A percentile compares a stretch with the other conserved stretches of the same genome.
These are phyloP conservation scores for Cyberlindnera japonica DNA, from an alignment of 805 yeast genomes.

Conservation along the genomic window DNA sequence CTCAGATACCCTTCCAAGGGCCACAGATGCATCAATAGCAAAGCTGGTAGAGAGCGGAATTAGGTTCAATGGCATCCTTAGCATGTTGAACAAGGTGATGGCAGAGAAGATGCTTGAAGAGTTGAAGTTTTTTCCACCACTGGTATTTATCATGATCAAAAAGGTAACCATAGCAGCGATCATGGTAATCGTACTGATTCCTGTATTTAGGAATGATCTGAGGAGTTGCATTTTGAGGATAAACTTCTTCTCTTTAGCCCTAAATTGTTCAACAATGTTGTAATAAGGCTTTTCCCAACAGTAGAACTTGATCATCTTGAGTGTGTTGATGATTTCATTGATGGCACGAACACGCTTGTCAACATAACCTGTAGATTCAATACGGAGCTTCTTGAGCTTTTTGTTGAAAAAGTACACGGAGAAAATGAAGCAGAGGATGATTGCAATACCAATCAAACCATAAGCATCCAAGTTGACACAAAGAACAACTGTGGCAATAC, in stretches of 20 bases:
- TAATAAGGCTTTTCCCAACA: constrained; percentile 88
- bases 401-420: constrained; percentile 46
- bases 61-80: constrained; percentile 57
- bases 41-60: constrained; percentile 64
- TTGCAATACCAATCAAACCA: constrained; percentile 66
- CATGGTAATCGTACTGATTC: constrained; percentile 47
- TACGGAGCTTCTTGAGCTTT: constrained; percentile 51
- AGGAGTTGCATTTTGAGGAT: constrained; percentile 62
- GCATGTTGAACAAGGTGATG: constrained; percentile 60
- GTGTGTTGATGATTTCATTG: constrained; percentile 72
- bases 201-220: constrained; percentile 60
- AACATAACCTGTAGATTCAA: constrained; percentile 56
- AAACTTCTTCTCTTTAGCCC: constrained; percentile 58
- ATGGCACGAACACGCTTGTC: constrained; percentile 74
- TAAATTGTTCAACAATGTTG: constrained; percentile 47
- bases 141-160: constrained; percentile 48
- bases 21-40: constrained; percentile 58
- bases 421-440: constrained; percentile 40
- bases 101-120: constrained; percentile 73
- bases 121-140: constrained; percentile 31
- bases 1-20: constrained; percentile 47
- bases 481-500: constrained; percentile 60
- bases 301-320: constrained; percentile 82
- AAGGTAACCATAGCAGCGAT: constrained; percentile 71
- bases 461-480: constrained; percentile 67